Evolutionary conservation across 1,139 yeast genomes (phyloP), one percentile per base, ranked within the genome.

Genomic region (Magnusiomyces tetraspermus): DNA sequence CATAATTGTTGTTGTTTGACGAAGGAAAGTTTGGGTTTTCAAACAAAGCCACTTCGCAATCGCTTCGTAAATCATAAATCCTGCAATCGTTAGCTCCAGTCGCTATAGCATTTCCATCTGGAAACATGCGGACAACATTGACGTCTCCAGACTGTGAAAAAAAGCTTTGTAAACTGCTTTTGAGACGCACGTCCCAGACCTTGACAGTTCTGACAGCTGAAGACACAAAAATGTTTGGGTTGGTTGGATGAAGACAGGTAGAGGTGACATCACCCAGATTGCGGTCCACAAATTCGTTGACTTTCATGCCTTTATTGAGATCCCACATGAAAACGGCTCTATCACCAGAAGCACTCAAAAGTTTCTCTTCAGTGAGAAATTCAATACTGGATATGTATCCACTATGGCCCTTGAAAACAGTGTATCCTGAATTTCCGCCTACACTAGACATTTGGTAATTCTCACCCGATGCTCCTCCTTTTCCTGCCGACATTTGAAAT

Each of bases 241-340:
- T 63, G 10, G 61, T 53, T 59, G 71, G 50, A 26, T 58, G 58
- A 22, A 69, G 68, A 73, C 71, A 54, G 21, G 88, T 61, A 38
- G 82, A 73, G 53, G 86, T 71, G 21, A 90, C 87, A 65, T 87
- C 96, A 5, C 95, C 95, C 28, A 84, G 67, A 68, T 89, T 96
- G 28, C 56, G 48, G 55, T 85, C 95, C 11, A 79, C 69, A 64
- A 77, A 86, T 48, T 80, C 83, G 37, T 79, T 70, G 1, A 76
- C 68, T 58, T 77, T 74, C 28, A 71, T 71, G 0, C 86, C 83
- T 57, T 78, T 78, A 30, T 75, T 72, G 30, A 87, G 73, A 65
- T 90, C 96, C 97, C 97, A 90, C 54, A 82, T 67, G 2, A 79
- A 76, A 61, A 89, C 78, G 1, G 94, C 80, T 83, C 83, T 80